Conservation (phyloP, 2,329 filamentous ascomycete species). For the Penicillium sp. region DNA sequence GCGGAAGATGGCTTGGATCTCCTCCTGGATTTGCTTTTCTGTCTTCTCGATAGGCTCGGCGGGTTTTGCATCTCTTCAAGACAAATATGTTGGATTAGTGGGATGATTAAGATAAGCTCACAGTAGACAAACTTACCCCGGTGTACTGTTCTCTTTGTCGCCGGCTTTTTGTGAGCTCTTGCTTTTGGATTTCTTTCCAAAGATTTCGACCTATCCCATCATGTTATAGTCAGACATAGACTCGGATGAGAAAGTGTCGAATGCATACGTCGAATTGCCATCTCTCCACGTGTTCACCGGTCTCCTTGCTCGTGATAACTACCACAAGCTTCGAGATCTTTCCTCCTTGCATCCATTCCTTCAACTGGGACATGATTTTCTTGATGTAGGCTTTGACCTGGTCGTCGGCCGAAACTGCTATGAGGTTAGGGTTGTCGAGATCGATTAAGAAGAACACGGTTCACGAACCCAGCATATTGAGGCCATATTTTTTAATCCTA, state of each 20-base stretch:
- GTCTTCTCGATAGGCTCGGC: slow-evolving; percentile 66
- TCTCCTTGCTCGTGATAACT: slow-evolving; percentile 95
- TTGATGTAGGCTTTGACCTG: slow-evolving; percentile 99
- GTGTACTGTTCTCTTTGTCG: slow-evolving; percentile 69
- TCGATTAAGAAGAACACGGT: neutral
- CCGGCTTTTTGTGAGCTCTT: slow-evolving; percentile 50
- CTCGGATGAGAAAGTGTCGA: neutral
- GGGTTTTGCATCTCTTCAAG: slow-evolving; percentile 31
- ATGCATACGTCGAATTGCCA: slow-evolving; percentile 90
- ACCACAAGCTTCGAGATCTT: slow-evolving; percentile 98
- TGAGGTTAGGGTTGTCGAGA: slow-evolving; percentile 4
- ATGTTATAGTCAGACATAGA: slow-evolving; percentile 10
- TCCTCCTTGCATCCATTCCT: slow-evolving; percentile 95
- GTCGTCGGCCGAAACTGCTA: slow-evolving; percentile 82
- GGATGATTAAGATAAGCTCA: no score
- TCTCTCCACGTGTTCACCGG: slow-evolving; percentile 89
- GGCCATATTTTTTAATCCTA: slow-evolving; percentile 95
- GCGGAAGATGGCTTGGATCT: slow-evolving; percentile 94
- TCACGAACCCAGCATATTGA: slow-evolving; percentile 82
- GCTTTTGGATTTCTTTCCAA: slow-evolving; percentile 53
- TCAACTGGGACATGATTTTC: slow-evolving; percentile 97
- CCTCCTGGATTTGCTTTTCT: slow-evolving; percentile 88
- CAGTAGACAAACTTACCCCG: slow-evolving; percentile 47
- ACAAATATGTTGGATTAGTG: slow-evolving; percentile 1
- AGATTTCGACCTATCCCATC: slow-evolving; percentile 54